Conservation (phyloP, 192 early-diverging fungal species). For the Phycomyces nitens region DNA sequence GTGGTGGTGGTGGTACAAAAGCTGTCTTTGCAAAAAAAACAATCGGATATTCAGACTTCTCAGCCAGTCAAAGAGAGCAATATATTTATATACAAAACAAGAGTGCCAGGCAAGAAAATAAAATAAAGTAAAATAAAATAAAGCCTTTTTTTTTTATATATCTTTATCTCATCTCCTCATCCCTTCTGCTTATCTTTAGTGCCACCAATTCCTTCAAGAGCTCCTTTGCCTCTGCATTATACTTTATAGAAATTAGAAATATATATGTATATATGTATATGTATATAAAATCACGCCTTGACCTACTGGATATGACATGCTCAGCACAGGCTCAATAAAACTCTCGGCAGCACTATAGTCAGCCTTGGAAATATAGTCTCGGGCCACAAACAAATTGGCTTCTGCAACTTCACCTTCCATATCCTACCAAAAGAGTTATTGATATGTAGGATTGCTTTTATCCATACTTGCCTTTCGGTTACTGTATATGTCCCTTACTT, state of each 20-base stretch:
- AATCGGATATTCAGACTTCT: no score
- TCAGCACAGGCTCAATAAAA: constrained; percentile 32
- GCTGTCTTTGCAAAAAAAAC: no score
- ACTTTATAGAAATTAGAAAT: no score
- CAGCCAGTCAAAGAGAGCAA: neutral
- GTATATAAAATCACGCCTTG: no score
- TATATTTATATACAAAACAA: neutral
- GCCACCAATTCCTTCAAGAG: constrained; percentile 16
- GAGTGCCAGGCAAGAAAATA: constrained; percentile 8
- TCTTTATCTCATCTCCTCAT: constrained; percentile 8
- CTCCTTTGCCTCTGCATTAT: constrained; percentile 26
- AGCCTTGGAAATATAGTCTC: constrained; percentile 30
- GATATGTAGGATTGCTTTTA: neutral
- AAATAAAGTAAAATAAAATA: constrained; percentile 1
- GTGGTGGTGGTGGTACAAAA: no score
- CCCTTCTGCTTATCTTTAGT: no score
- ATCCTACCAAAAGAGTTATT: neutral
- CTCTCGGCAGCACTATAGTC: constrained; percentile 40
- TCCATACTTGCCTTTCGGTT: no score
- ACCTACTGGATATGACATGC: constrained; percentile 31
- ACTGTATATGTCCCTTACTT: constrained; percentile 3
- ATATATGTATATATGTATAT: no score
- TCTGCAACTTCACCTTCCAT: constrained; percentile 29
- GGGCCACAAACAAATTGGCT: constrained; percentile 14
- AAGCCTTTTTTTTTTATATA: neutral